These are phyloP conservation scores for Xylaria arbuscula DNA, from an alignment of 2,329 filamentous ascomycete species.

Conservation along the genomic window DNA sequence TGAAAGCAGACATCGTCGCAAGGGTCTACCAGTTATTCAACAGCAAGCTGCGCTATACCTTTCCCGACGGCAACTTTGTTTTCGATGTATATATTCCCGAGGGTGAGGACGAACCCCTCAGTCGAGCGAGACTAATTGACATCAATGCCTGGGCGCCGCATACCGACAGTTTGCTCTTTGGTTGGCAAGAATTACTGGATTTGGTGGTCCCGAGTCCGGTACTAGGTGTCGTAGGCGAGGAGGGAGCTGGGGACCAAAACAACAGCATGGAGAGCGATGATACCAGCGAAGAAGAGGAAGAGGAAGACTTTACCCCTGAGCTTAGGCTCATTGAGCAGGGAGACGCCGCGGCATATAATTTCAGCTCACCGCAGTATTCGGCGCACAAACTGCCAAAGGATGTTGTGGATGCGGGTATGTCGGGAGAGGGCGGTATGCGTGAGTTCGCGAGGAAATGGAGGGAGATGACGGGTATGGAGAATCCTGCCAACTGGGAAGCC, in stretches of 20 bases:
- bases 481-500: slow-evolving; percentile 47
- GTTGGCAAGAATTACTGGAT: slow-evolving; percentile 86
- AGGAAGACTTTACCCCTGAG: slow-evolving; percentile 75
- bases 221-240: slow-evolving; percentile 60
- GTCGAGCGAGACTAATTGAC: slow-evolving; percentile 86
- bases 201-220: slow-evolving; percentile 71
- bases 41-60: slow-evolving; percentile 76
- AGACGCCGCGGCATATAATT: slow-evolving; percentile 89
- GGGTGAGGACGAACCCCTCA: slow-evolving; percentile 67
- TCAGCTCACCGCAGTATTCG: slow-evolving; percentile 87
- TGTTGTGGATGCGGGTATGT: slow-evolving; percentile 78
- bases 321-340: slow-evolving; percentile 84
- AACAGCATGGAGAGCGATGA: slow-evolving; percentile 54
- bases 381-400: slow-evolving; percentile 96
- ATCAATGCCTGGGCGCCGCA: slow-evolving; percentile 94
- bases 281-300: slow-evolving; percentile 56
- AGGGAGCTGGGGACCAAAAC: slow-evolving; percentile 52
- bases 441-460: slow-evolving; percentile 85
- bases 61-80: slow-evolving; percentile 84
- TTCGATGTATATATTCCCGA: slow-evolving; percentile 95
- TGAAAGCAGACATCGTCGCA: slow-evolving; percentile 74
- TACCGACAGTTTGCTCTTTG: slow-evolving; percentile 90
- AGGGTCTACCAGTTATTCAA: slow-evolving; percentile 82
- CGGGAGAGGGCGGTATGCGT: slow-evolving; percentile 78
- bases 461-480: slow-evolving; percentile 57